These are phyloP conservation scores for Saccharomycopsis malanga DNA, from an alignment of 805 yeast species.

Conservation along the genomic window DNA sequence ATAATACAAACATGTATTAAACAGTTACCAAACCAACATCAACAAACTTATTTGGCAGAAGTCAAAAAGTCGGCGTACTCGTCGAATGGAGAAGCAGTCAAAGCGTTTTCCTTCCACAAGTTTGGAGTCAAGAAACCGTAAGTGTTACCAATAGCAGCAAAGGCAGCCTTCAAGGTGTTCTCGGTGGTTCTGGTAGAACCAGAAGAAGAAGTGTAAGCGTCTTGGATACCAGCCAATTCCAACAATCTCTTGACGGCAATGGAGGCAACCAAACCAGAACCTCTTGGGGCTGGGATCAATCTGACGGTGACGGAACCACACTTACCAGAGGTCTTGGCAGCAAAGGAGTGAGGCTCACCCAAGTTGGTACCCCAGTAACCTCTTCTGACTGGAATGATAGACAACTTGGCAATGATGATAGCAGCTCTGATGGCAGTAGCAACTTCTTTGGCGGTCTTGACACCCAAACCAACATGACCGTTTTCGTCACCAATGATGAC, in stretches of 20 bases:
- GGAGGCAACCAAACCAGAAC: slow-evolving; percentile 99
- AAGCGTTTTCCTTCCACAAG: slow-evolving; percentile 87
- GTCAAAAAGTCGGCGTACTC: slow-evolving; percentile 59
- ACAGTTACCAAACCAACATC: too few relatives aligned
- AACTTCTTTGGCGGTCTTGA: slow-evolving; percentile 99
- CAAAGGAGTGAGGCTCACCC: slow-evolving; percentile 99
- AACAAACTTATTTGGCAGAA: slow-evolving; percentile 11
- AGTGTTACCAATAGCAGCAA: slow-evolving; percentile 99
- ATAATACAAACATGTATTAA: too few relatives aligned
- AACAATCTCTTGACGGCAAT: slow-evolving; percentile 98
- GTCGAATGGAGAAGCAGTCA: slow-evolving; percentile 91
- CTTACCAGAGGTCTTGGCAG: slow-evolving; percentile 98
- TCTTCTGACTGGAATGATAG: slow-evolving; percentile 99
- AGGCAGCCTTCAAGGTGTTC: slow-evolving; percentile 99
- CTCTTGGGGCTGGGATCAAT: slow-evolving; percentile 99
- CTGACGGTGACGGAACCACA: slow-evolving; percentile 99
- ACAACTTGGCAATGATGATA: slow-evolving; percentile 96
- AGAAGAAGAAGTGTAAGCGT: slow-evolving; percentile 96
- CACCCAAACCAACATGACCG: slow-evolving; percentile 99
- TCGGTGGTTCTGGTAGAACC: slow-evolving; percentile 99
- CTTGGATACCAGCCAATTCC: slow-evolving; percentile 99
- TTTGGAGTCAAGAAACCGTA: slow-evolving; percentile 99
- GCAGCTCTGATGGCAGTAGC: slow-evolving; percentile 99
- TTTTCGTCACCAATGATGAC: slow-evolving; percentile 98
- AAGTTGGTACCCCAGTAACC: slow-evolving; percentile 99